A percentile compares a stretch with the other conserved stretches of the same genome.
phyloP scores from a whole-genome alignment of 306 rosid genomes.

The Heteromeles arbutifolia region DNA sequence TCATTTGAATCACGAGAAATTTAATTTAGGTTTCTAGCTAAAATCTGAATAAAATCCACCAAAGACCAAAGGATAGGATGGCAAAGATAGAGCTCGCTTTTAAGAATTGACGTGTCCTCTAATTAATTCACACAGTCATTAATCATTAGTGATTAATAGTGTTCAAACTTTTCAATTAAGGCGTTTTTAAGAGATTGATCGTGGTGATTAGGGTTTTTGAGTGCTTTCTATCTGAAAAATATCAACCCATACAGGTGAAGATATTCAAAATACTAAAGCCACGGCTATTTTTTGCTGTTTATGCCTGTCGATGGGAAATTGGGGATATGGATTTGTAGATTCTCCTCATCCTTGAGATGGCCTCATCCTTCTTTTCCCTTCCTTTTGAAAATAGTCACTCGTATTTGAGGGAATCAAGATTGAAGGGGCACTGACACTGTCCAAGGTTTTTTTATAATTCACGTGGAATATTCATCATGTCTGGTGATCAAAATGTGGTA shows the following conservation, averaged over 20 bases:
- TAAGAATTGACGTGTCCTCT: not conserved
- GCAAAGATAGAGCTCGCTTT: not conserved
- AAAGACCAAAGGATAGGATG: not conserved
- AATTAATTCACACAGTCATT: not conserved
- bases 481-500: constrained; percentile 23
- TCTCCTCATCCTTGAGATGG: constrained; percentile 28
- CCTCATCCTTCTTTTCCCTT: not conserved
- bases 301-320: constrained; percentile 31
- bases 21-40: not conserved
- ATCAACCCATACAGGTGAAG: constrained; percentile 1
- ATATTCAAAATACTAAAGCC: constrained; percentile 40
- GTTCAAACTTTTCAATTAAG: not conserved
- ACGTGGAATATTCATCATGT: constrained; percentile 49
- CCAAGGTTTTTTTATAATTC: constrained; percentile 31
- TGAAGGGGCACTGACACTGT: constrained; percentile 22
- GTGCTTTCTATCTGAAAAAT: not conserved
- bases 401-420: constrained; percentile 33
- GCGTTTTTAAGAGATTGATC: not conserved
- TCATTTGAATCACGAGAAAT: constrained; percentile 7
- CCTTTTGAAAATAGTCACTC: constrained; percentile 31
- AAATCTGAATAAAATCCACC: not conserved
- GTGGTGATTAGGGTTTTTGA: not conserved
- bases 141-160: not conserved
- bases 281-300: constrained; percentile 33
- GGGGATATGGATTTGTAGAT: constrained; percentile 31